These are phyloP conservation scores for Akanthomyces uredinophilus DNA, from an alignment of 2,329 filamentous ascomycete species.

Conservation along the genomic window DNA sequence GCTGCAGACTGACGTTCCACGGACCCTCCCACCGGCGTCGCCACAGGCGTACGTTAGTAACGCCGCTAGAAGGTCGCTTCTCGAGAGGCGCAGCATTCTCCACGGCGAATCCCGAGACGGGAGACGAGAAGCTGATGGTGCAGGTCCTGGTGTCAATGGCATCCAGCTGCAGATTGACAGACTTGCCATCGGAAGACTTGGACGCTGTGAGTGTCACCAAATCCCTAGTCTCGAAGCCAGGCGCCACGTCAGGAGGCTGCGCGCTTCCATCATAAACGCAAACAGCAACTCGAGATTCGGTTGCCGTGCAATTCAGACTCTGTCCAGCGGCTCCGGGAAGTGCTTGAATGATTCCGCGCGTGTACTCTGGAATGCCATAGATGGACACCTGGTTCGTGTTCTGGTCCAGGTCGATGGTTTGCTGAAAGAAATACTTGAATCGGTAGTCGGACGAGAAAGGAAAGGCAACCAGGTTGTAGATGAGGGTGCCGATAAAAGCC, in stretches of 20 bases:
- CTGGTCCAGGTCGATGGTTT: slow-evolving; percentile 71
- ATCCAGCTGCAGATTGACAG: slow-evolving; percentile 59
- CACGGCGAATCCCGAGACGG: slow-evolving; percentile 61
- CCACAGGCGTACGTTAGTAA: slow-evolving; percentile 71
- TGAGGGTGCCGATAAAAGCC: slow-evolving; percentile 67
- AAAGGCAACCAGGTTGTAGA: slow-evolving; percentile 83
- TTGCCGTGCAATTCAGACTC: slow-evolving; percentile 54
- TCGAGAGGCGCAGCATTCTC: slow-evolving; percentile 55
- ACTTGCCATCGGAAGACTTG: slow-evolving; percentile 32
- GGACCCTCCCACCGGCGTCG: slow-evolving; percentile 70
- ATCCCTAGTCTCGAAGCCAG: slow-evolving; percentile 37
- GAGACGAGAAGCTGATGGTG: slow-evolving; percentile 64
- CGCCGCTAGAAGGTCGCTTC: slow-evolving; percentile 56
- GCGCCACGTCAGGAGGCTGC: slow-evolving; percentile 56
- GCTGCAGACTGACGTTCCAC: slow-evolving; percentile 57
- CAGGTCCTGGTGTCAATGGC: slow-evolving; percentile 77
- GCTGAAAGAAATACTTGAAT: slow-evolving; percentile 83
- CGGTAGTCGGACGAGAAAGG: slow-evolving; percentile 77
- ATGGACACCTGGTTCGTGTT: slow-evolving; percentile 66
- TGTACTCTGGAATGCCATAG: slow-evolving; percentile 61
- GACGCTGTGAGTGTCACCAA: slow-evolving; percentile 58
- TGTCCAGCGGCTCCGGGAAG: slow-evolving; percentile 68
- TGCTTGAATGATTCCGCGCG: slow-evolving; percentile 59
- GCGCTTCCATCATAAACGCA: slow-evolving; percentile 65
- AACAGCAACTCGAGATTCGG: slow-evolving; percentile 29